phyloP scores from a whole-genome alignment of 225 moss, liverwort and hornwort genomes.

The Sphagnum contortum region DNA sequence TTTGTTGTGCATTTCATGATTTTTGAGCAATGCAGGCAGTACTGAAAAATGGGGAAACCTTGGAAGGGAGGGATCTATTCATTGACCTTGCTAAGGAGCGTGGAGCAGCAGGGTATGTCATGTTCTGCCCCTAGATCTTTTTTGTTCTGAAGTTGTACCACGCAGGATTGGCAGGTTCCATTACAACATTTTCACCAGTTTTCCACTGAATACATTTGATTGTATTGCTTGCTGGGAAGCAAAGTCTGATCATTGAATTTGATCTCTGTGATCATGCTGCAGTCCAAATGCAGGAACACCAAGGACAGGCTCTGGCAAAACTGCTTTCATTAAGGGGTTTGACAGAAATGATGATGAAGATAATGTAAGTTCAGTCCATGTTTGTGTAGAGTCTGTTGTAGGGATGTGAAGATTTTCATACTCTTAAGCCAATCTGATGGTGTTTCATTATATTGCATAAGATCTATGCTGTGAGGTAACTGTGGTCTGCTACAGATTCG shows the following conservation, averaged over 20 bases:
- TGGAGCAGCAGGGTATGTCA: slow-evolving; percentile 18
- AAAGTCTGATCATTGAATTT: no score
- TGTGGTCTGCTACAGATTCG: slow-evolving; percentile 41
- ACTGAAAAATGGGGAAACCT: slow-evolving; percentile 35
- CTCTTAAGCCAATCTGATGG: background rate
- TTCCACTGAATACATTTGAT: no score
- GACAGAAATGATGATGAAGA: slow-evolving; percentile 53
- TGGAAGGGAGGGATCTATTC: slow-evolving; percentile 68
- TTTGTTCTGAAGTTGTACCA: no score
- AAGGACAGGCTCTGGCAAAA: slow-evolving; percentile 50
- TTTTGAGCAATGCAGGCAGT: slow-evolving; percentile 23
- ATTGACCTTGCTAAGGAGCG: slow-evolving; percentile 77
- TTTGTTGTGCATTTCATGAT: no score
- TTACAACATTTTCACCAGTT: no score
- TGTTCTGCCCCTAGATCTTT: no score
- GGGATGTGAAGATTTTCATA: background rate
- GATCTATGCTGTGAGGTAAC: no score
- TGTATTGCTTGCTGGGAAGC: no score
- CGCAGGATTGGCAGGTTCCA: no score
- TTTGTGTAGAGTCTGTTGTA: no score
- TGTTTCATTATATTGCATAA: background rate
- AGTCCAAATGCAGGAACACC: slow-evolving; percentile 61
- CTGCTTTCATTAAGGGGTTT: slow-evolving; percentile 65
- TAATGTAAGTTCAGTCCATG: slow-evolving; percentile 18
- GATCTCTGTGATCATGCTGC: background rate